phyloP scores from a whole-genome alignment of 2,329 filamentous ascomycete genomes.

The Pleomassaria siparia region DNA sequence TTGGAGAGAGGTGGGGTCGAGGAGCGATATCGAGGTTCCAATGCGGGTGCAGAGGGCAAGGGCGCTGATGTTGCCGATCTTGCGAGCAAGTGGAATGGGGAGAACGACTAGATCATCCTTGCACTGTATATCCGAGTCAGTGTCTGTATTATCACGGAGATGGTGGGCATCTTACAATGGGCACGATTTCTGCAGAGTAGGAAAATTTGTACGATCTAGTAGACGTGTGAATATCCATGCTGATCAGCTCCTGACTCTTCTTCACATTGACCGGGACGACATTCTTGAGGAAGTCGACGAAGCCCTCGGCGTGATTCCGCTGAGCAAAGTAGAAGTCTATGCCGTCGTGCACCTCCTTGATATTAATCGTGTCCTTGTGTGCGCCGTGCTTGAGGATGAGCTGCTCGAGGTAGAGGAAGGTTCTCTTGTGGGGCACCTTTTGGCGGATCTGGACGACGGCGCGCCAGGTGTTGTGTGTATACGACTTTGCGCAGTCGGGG shows the following conservation, averaged over 20 bases:
- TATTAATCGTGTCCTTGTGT: conserved; percentile 84
- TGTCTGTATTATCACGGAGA: not conserved
- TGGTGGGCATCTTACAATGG: conserved; percentile 56
- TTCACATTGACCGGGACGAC: conserved; percentile 77
- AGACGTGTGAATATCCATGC: conserved; percentile 86
- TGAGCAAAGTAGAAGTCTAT: conserved; percentile 94
- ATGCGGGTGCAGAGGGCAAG: conserved; percentile 84
- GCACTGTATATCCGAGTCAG: conserved; percentile 52
- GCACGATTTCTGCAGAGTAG: conserved; percentile 84
- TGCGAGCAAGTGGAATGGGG: conserved; percentile 84
- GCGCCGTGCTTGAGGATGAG: conserved; percentile 92
- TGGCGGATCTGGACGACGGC: conserved; percentile 93
- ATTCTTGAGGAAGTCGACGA: conserved; percentile 85
- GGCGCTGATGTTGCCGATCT: conserved; percentile 84
- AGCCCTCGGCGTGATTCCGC: conserved; percentile 87
- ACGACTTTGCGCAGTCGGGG: conserved; percentile 84
- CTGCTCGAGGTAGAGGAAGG: conserved; percentile 83
- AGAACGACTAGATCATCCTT: conserved; percentile 96
- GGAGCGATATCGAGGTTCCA: conserved; percentile 83
- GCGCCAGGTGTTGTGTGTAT: conserved; percentile 93
- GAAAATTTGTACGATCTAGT: conserved; percentile 94
- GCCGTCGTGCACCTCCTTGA: conserved; percentile 94
- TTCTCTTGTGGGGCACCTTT: conserved; percentile 94
- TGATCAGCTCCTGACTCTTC: conserved; percentile 91
- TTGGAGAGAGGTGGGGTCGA: conserved; percentile 90